Base-by-base conservation (phyloP, 1,284 basidiomycete genomes). In the Porodaedalea pini region DNA sequence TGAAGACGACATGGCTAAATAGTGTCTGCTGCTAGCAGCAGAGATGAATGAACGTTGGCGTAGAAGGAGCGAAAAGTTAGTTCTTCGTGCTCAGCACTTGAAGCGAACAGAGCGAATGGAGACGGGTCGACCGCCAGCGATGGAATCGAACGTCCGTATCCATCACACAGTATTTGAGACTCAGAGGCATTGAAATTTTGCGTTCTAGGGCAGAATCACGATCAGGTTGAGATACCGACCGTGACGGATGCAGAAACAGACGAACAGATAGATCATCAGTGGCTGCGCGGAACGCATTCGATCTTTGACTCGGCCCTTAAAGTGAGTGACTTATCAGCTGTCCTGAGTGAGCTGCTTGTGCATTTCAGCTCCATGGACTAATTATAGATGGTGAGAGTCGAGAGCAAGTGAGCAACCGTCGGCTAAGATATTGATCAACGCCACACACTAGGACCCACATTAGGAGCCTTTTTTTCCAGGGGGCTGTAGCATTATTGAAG, bases 211-310 rank as follows among this genome's bases (percentile, higher is more conserved):
- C 25, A 47, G 29, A 27, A 47, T 47, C 45, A 25, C 8, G 39
- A 53, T 53, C 36, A 43, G 27, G 51, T 53, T 43, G 51, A 43
- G 51, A 53, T 53, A 43, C 51, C 51, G 39, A 53, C 37, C 39
- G n/a, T 10, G 25, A 4, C 21, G 19, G 51, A 8, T 27, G 2
- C 17, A 17, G 34, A 17, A 52, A 52, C 21, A 53, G 39, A 27
- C 2, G 41, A 44, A 43, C 39, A 41, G 11, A 31, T 21, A 25
- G 1, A 41, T 39, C 51, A 53, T 53, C 51, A 53, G 51, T 53
- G 51, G 37, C 51, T 43, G 27, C n/a, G 51, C 29, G 13, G 39
- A 53, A 31, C n/a, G 29, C 25, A 29, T n/a, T 23, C 45, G 31
- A 13, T 13, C 32, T 34, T 13, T 34, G 32, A 34, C 13, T 34